Evolutionary conservation across 2,329 filamentous ascomycete species (phyloP), one percentile per base, ranked within the genome.

Genomic region (Thyridium curvatum): DNA sequence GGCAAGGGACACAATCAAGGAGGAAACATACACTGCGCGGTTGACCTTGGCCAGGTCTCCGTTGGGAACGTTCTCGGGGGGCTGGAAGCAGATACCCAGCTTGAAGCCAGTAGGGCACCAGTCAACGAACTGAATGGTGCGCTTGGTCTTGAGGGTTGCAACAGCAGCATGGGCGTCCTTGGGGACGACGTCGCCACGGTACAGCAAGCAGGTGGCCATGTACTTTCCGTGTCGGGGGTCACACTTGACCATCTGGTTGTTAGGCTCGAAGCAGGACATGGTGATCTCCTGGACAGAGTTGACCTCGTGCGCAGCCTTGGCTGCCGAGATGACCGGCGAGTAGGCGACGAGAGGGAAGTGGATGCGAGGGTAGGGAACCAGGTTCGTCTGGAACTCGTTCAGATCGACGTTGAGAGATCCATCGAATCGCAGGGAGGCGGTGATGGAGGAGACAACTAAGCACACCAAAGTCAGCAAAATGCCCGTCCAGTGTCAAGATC

Each of bases 191-290:
- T 97, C 93, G 67, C 91, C 93, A 64, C 91, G 91, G 81, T 98
- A 98, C 65, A 98, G 74, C 70, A 98, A 70, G 69, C 90, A 96
- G 57, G 90, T 96, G 50, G 91, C 91, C 91, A 98, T 98, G 81
- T 98, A 98, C 79, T 98, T 98, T 70, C 91, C 91, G 68, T 94
- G 90, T 61, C 90, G 89, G 54, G 91, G 91, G 66, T 98, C 93
- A 64, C 91, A 98, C 79, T 95, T 95, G 66, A 98, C 91, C 91
- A 98, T 98, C 84, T 98, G 91, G 82, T 95, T 96, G 82, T 96
- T 86, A 56, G 91, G 89, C 81, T 98, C 91, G 74, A 98, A 98
- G 84, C 91, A 97, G 52, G 87, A 87, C 82, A 91, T 94, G 68
- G 88, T 94, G 75, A 97, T 96, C 77, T 97, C 93, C 71, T 89